A percentile compares a stretch with the other conserved stretches of the same genome.
These are phyloP conservation scores for Penicillium hordei DNA, from an alignment of 2,329 filamentous ascomycete genomes.

Conservation along the genomic window DNA sequence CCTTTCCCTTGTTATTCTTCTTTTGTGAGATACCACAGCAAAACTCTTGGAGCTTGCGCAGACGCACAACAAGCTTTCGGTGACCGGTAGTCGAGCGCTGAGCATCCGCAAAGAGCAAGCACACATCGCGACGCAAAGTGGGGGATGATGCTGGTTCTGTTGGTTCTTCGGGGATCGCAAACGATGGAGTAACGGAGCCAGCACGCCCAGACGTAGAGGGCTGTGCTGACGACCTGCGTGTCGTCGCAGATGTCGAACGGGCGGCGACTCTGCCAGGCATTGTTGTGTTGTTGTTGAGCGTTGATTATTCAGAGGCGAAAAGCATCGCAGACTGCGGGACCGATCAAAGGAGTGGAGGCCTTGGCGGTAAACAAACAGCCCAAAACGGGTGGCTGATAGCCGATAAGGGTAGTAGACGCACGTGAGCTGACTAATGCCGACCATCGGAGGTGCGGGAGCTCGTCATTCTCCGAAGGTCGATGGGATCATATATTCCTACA, in stretches of 20 bases:
- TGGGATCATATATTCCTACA: slow-evolving; percentile 7
- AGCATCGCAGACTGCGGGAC: slow-evolving; percentile 23
- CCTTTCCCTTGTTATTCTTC: slow-evolving; percentile 44
- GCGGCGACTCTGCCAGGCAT: slow-evolving; percentile 45
- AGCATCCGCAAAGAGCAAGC: slow-evolving; percentile 72
- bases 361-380: slow-evolving; percentile 42
- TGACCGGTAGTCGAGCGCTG: slow-evolving; percentile 89
- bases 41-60: slow-evolving; percentile 87
- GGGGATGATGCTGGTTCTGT: slow-evolving; percentile 41
- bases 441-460: slow-evolving; percentile 20
- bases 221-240: slow-evolving; percentile 52
- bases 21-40: slow-evolving; percentile 62
- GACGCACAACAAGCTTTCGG: slow-evolving; percentile 79
- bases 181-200: slow-evolving; percentile 48
- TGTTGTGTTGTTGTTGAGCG: slow-evolving; percentile 20
- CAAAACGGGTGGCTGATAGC: slow-evolving; percentile 34
- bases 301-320: slow-evolving; percentile 20
- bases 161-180: slow-evolving; percentile 64
- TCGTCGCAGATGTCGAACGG: slow-evolving; percentile 38
- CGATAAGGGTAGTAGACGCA: slow-evolving; percentile 10
- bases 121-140: slow-evolving; percentile 71
- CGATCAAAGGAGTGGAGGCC: slow-evolving; percentile 18
- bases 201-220: slow-evolving; percentile 85
- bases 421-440: slow-evolving; percentile 29
- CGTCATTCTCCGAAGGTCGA: slow-evolving; percentile 6